Conservation (phyloP, 495 filamentous ascomycete genomes). For the Daldinia decipiens region DNA sequence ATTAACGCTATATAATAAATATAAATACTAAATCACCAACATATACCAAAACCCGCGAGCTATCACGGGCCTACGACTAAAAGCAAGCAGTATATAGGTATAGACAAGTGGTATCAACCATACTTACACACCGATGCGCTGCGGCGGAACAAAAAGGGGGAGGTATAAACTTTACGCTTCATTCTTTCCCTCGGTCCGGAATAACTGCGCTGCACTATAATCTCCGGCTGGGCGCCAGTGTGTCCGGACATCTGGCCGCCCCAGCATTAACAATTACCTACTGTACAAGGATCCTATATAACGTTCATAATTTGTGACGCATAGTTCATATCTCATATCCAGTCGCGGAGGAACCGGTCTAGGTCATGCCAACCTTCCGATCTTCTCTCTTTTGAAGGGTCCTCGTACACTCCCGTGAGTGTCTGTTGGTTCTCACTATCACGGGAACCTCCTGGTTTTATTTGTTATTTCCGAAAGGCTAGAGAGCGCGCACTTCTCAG, state of each 20-base stretch:
- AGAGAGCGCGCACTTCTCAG: not conserved
- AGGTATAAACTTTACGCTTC: constrained; percentile 11
- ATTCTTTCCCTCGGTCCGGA: constrained; percentile 10
- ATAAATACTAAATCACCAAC: not conserved
- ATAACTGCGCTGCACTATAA: constrained; percentile 8
- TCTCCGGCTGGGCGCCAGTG: constrained; percentile 1
- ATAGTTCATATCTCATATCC: constrained; percentile 36
- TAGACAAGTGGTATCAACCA: not conserved
- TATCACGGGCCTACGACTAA: not conserved
- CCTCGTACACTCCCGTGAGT: not conserved
- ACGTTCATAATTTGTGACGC: constrained; percentile 21
- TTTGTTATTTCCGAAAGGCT: not conserved
- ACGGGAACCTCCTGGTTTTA: not conserved
- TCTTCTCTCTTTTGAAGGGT: not conserved
- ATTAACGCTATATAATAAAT: too few relatives aligned
- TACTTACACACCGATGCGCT: not conserved
- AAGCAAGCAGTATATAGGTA: not conserved
- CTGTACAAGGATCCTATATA: constrained; percentile 38
- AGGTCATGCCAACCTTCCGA: not conserved
- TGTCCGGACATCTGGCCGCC: not conserved
- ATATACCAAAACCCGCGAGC: not conserved
- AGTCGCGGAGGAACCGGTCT: not conserved
- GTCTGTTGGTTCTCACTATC: not conserved
- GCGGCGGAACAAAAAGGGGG: not conserved
- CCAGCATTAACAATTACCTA: constrained; percentile 30